Evolutionary conservation across 495 filamentous ascomycete species (phyloP), one percentile per base, ranked within the genome.

Genomic region (Talaromyces borbonicus): DNA sequence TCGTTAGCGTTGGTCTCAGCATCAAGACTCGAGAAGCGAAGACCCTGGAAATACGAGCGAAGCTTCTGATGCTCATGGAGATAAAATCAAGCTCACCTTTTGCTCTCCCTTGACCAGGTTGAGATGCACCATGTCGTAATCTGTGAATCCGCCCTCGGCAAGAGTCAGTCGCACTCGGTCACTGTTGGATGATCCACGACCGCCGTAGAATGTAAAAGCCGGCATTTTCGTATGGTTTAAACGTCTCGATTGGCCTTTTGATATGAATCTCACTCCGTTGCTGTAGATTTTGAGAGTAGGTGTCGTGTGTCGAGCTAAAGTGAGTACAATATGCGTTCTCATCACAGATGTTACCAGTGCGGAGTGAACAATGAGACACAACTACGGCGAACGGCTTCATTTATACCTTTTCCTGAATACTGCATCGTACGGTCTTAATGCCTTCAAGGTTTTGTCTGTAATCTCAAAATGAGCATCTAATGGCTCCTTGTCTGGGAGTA

Each of bases 81-180:
- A n/a, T n/a, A n/a, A n/a, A n/a, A n/a, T n/a, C n/a, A n/a, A n/a
- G n/a, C 53, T 26, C 44, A 61, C 58, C 55, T 60, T 64, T 50
- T 64, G 61, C 47, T 64, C 61, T 38, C 59, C 57, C 46, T 58
- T 62, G 41, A 52, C 49, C 43, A 64, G 57, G 43, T 62, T 56
- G 51, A 64, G 49, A 53, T 55, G 49, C 51, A 62, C 59, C 47
- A 60, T 46, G 46, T 62, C 55, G 49, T 60, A 64, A 52, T 63
- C 60, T 31, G 61, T 58, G 47, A 64, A 60, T 54, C 57, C 55
- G 50, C 55, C 59, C 54, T 64, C 61, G 31, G 58, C 59, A 30
- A 64, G 59, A 51, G 61, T 64, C 30, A 62, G 51, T 51, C 59
- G 59, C 39, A 64, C 61, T 43, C 61, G 59, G 44, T 62, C 59